These are phyloP conservation scores for Phoma sp. DNA, from an alignment of 2,329 filamentous ascomycete species.

Conservation along the genomic window DNA sequence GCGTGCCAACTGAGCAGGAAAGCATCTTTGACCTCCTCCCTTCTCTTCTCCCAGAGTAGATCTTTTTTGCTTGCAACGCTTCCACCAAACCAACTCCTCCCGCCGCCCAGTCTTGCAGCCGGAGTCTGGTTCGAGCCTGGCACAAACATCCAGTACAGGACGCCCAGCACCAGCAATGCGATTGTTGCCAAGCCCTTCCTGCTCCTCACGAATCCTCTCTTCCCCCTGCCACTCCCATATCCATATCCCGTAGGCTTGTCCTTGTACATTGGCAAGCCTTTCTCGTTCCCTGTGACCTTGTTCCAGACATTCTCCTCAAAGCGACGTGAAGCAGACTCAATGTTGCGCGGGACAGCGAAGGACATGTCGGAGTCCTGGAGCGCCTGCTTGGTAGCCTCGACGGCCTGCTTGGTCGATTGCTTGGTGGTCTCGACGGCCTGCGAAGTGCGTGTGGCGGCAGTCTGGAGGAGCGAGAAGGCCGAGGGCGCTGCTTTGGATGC, in stretches of 20 bases:
- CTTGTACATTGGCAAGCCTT: conserved; percentile 92
- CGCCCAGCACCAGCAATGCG: conserved; percentile 61
- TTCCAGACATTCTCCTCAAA: conserved; percentile 52
- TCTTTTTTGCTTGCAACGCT: conserved; percentile 36
- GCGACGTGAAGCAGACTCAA: conserved; percentile 49
- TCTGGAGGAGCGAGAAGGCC: conserved; percentile 41
- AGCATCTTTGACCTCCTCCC: conserved; percentile 83
- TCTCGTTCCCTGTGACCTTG: conserved; percentile 65
- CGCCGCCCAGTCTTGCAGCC: conserved; percentile 46
- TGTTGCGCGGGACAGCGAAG: conserved; percentile 51
- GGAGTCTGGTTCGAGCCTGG: conserved; percentile 47
- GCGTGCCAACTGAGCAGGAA: conserved; percentile 92
- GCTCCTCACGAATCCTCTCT: conserved; percentile 60
- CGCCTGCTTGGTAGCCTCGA: conserved; percentile 41
- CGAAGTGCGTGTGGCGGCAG: conserved; percentile 36
- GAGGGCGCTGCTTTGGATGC: conserved; percentile 35
- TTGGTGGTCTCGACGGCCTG: conserved; percentile 24
- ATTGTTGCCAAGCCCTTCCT: conserved; percentile 65
- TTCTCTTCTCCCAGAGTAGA: conserved; percentile 73
- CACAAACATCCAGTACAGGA: conserved; percentile 74
- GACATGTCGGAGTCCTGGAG: conserved; percentile 50
- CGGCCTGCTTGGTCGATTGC: conserved; percentile 37
- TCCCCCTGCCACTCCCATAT: conserved; percentile 58
- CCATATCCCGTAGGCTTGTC: conserved; percentile 89
- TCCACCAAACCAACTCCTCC: conserved; percentile 36